These are phyloP conservation scores for Phylloporus sp. DNA, from an alignment of 768 basidiomycete genomes.

Conservation along the genomic window DNA sequence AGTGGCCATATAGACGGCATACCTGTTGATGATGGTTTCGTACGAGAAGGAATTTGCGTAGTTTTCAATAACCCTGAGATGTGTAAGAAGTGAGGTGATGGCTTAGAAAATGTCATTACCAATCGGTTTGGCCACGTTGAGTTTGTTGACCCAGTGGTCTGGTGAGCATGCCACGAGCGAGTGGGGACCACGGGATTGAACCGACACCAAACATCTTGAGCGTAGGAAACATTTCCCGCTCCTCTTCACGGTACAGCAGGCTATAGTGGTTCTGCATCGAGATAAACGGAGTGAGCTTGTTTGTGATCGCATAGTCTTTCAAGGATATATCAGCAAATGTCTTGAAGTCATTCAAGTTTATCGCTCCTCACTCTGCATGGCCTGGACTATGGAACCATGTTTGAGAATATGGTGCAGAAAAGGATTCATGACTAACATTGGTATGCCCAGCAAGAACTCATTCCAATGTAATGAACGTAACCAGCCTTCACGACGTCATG, in stretches of 20 bases:
- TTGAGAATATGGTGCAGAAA: not conserved
- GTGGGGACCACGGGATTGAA: constrained; percentile 44
- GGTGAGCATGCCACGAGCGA: constrained; percentile 35
- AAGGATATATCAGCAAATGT: not conserved
- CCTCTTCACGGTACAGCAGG: constrained; percentile 59
- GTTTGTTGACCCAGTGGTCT: constrained; percentile 33
- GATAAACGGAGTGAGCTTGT: constrained; percentile 51
- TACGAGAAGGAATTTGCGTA: constrained; percentile 24
- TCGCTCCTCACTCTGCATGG: constrained; percentile 35
- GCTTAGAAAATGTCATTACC: constrained; percentile 9
- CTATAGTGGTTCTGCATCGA: constrained; percentile 64
- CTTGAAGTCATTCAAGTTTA: not conserved
- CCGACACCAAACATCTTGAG: constrained; percentile 44
- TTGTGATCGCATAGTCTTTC: constrained; percentile 38
- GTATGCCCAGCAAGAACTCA: constrained; percentile 40
- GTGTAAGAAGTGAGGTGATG: constrained; percentile 3
- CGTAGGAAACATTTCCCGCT: constrained; percentile 55
- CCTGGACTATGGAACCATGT: constrained; percentile 29
- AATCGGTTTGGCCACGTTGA: constrained; percentile 21
- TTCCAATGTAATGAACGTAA: constrained; percentile 45
- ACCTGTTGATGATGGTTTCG: constrained; percentile 28
- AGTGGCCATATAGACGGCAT: not conserved
- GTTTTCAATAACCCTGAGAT: constrained; percentile 20
- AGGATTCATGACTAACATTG: constrained; percentile 28
- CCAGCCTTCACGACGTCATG: constrained; percentile 50